Conservation (phyloP, 208 protist species). For the Herpetomonas muscarum region DNA sequence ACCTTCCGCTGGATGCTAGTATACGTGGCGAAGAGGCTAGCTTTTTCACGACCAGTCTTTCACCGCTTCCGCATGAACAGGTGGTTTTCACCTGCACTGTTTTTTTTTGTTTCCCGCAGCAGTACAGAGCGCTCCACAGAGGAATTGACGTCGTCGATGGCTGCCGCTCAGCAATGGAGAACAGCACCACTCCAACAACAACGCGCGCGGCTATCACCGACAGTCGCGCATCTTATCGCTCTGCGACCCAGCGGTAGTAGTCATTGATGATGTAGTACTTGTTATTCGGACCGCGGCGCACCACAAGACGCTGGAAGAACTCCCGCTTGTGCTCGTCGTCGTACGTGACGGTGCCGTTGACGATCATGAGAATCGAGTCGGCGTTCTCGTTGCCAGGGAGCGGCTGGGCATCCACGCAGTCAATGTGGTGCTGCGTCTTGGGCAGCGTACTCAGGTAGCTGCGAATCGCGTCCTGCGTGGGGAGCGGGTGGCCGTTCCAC, state of each 20-base stretch:
- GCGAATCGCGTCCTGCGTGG: slow-evolving; percentile 39
- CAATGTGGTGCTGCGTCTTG: slow-evolving; percentile 72
- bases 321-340: slow-evolving; percentile 83
- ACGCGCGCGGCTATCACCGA: background rate
- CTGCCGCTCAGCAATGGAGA: too few species aligned
- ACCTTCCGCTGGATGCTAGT: too few species aligned
- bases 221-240: slow-evolving; percentile 19
- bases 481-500: slow-evolving; percentile 83
- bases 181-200: too few species aligned
- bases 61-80: too few species aligned
- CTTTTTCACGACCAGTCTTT: too few species aligned
- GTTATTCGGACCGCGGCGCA: slow-evolving; percentile 60
- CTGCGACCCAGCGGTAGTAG: slow-evolving; percentile 88
- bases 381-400: slow-evolving; percentile 73
- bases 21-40: too few species aligned
- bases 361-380: slow-evolving; percentile 77
- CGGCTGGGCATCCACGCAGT: slow-evolving; percentile 87
- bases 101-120: too few species aligned
- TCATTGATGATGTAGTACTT: slow-evolving; percentile 87
- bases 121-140: too few species aligned
- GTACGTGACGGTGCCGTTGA: slow-evolving; percentile 80
- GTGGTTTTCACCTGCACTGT: too few species aligned
- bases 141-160: too few species aligned
- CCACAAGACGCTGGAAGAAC: slow-evolving; percentile 84
- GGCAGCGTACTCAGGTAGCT: slow-evolving; percentile 63